Percentiles rank a stretch among this genome's conserved stretches.
Evolutionary conservation across 177 flowering plant species (phyloP).

Genomic region (Vitis hybrid): DNA sequence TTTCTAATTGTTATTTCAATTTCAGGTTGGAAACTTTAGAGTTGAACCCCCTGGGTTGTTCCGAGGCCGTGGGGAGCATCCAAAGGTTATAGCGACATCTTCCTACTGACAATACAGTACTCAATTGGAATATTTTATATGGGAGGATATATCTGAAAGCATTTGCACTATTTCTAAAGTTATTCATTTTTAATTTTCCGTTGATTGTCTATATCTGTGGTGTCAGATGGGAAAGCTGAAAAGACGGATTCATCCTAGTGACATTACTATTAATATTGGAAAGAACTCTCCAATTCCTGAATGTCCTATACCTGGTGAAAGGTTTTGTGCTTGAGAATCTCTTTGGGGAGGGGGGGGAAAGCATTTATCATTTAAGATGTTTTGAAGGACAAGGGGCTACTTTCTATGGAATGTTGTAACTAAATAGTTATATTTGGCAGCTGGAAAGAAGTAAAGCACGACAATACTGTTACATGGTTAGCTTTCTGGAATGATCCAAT

Average conservation of each 20-base stretch:
- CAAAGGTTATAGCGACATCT: conserved; percentile 60
- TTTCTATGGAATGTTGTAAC: too few relatives aligned
- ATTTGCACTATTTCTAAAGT: not conserved
- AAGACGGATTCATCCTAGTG: conserved; percentile 83
- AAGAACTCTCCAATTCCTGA: conserved; percentile 89
- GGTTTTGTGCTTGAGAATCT: conserved; percentile 38
- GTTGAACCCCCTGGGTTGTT: conserved; percentile 99
- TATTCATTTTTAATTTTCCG: not conserved
- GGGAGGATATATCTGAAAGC: not conserved
- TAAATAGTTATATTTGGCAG: conserved; percentile 36
- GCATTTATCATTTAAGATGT: too few relatives aligned
- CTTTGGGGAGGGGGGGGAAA: too few relatives aligned
- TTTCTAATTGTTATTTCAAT: conserved; percentile 10
- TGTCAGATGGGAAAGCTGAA: conserved; percentile 96
- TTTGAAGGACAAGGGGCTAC: too few relatives aligned
- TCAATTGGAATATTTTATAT: not conserved
- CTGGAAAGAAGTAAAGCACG: conserved; percentile 99
- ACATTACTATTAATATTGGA: conserved; percentile 94
- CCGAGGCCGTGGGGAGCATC: conserved; percentile 99
- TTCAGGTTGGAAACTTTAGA: conserved; percentile 96
- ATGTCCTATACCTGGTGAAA: conserved; percentile 95
- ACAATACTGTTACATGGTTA: conserved; percentile 99
- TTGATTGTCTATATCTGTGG: conserved; percentile 11
- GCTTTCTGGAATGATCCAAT: conserved; percentile 99
- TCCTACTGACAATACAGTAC: not conserved